A percentile compares a stretch with the other conserved stretches of the same genome.
Evolutionary conservation across 805 yeast species (phyloP).

Genomic region (Scheffersomyces amazonensis): DNA sequence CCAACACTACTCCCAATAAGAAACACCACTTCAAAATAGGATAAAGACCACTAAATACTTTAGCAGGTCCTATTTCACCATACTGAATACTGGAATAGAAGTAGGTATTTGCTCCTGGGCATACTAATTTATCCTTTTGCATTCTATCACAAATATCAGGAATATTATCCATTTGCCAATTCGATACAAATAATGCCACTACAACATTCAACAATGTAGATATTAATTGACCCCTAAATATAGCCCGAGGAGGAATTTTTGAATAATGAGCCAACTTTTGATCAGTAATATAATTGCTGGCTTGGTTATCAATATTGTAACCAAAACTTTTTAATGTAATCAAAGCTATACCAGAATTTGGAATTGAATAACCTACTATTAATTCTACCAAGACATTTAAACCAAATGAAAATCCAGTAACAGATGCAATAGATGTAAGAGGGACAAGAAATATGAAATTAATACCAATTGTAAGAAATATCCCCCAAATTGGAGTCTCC

Average conservation of each 20-base stretch:
- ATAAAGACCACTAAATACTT: constrained; percentile 56
- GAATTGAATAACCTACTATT: constrained; percentile 62
- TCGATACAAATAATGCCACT: constrained; percentile 32
- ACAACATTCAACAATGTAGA: constrained; percentile 34
- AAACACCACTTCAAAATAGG: constrained; percentile 58
- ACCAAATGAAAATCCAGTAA: constrained; percentile 59
- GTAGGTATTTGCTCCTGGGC: constrained; percentile 47
- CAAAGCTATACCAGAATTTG: constrained; percentile 58
- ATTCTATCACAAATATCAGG: constrained; percentile 32
- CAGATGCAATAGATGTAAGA: constrained; percentile 57
- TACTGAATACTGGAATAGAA: constrained; percentile 52
- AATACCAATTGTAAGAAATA: constrained; percentile 55
- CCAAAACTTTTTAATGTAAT: constrained; percentile 46
- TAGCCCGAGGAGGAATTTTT: constrained; percentile 59
- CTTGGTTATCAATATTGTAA: constrained; percentile 61
- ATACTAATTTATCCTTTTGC: constrained; percentile 33
- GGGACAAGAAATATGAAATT: constrained; percentile 59
- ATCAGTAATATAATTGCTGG: constrained; percentile 51
- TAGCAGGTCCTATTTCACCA: constrained; percentile 59
- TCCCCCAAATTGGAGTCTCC: constrained; percentile 63
- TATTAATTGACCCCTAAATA: constrained; percentile 47
- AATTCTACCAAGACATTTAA: constrained; percentile 63
- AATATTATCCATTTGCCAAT: constrained; percentile 38
- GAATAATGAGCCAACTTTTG: constrained; percentile 52
- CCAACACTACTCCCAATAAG: constrained; percentile 46